Evolutionary conservation across 1,284 basidiomycete species (phyloP).

Genomic region (Xerocomus minutiporus): DNA sequence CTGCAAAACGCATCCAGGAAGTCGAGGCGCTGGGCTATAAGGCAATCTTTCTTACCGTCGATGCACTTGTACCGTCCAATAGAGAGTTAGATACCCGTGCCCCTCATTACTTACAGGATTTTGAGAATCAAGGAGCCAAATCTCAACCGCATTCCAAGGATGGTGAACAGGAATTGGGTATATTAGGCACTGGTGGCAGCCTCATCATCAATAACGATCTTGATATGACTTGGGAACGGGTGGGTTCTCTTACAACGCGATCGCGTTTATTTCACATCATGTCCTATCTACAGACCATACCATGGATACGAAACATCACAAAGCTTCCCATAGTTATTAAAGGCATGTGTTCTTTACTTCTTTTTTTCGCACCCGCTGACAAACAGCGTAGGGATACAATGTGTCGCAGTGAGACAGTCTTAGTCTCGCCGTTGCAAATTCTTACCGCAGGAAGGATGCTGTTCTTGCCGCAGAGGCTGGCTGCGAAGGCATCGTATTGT

Average conservation of each 20-base stretch:
- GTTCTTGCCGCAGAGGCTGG: conserved; percentile 86
- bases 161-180: conserved; percentile 35
- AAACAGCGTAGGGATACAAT: conserved; percentile 55
- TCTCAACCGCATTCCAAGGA: conserved; percentile 25
- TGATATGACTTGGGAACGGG: conserved; percentile 72
- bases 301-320: conserved; percentile 73
- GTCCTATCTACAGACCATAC: conserved; percentile 51
- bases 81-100: conserved; percentile 75
- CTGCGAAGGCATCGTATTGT: conserved; percentile 82
- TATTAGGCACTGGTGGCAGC: conserved; percentile 63
- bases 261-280: conserved; percentile 5
- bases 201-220: conserved; percentile 59
- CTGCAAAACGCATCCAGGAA: conserved; percentile 69
- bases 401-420: conserved; percentile 53
- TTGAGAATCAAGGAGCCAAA: conserved; percentile 40
- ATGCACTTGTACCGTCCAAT: conserved; percentile 83
- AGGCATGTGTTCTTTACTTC: conserved; percentile 40
- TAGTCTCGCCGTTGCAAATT: background rate
- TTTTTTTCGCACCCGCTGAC: conserved; percentile 7
- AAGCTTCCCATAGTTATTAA: conserved; percentile 82
- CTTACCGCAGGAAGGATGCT: conserved; percentile 54
- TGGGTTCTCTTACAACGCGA: conserved; percentile 18
- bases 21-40: conserved; percentile 73
- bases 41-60: conserved; percentile 88
- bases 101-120: conserved; percentile 58